Evolutionary conservation across 257 asterid genomes (phyloP), one percentile per base, ranked within the genome.

Genomic region (Craterostigma plantagineum): DNA sequence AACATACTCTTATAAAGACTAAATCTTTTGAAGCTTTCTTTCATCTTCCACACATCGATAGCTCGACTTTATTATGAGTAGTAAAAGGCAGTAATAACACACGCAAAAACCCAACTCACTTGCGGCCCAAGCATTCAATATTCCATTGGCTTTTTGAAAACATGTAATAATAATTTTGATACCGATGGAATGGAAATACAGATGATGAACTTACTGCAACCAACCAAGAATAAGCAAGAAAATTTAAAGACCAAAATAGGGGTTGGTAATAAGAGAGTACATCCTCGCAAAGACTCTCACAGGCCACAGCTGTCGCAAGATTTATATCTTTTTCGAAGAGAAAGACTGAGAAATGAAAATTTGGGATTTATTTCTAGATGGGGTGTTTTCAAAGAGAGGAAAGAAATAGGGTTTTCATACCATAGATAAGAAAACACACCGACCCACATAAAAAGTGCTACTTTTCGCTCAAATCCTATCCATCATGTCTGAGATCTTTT

Each of bases 261-360:
- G 57, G 79, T 80, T 72, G 71, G 91, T 86, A 73, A 60, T 47
- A 66, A 57, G 71, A 66, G 81, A 73, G 61, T 75, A 65, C 30
- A 6, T 6, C 16, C 58, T 42, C 53, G 38, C 55, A 49, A 47
- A 23, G 30, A 23, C 30, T 23, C n/a, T n/a, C 30, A 23, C 30
- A 23, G 30, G 30, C 30, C 30, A 23, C 30, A 6, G 30, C 30
- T 23, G 6, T 23, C 30, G 30, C 30, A 23, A 23, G 30, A 23
- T 23, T 23, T 23, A 23, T n/a, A 23, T 23, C 30, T 23, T 6
- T n/a, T 23, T 23, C 30, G 30, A 23, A 23, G 30, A 23, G 30
- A 23, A 23, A 23, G 30, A 23, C n/a, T 23, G 30, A 23, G 30
- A 23, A 23, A 23, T 2, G 6, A 23, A 23, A 6, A 23, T 2